These are phyloP conservation scores for Pistacia integerrima DNA, from an alignment of 345 rosid species.

Conservation along the genomic window DNA sequence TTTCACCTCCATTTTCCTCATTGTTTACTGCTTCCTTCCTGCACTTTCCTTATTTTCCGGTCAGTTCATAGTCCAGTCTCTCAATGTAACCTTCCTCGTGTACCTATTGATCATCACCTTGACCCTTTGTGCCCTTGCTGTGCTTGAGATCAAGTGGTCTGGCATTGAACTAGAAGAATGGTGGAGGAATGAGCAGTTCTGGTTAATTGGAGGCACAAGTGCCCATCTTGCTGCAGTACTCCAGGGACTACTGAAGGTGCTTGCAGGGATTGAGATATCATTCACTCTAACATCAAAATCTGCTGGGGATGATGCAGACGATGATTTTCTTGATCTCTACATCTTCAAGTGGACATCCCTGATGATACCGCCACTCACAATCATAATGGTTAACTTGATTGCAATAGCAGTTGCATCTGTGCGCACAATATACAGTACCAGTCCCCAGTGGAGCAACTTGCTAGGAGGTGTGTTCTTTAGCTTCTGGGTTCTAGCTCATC, in stretches of 20 bases:
- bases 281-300: conserved; percentile 77
- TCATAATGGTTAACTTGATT: conserved; percentile 73
- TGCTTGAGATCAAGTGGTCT: conserved; percentile 85
- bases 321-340: conserved; percentile 73
- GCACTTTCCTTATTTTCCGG: conserved; percentile 71
- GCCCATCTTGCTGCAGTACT: conserved; percentile 84
- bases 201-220: conserved; percentile 90
- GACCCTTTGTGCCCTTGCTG: conserved; percentile 61
- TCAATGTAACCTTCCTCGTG: conserved; percentile 51
- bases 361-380: conserved; percentile 77
- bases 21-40: conserved; percentile 87
- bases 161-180: conserved; percentile 75
- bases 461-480: conserved; percentile 83
- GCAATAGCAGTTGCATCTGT: conserved; percentile 63
- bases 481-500: conserved; percentile 78
- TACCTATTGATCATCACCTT: conserved; percentile 63
- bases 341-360: conserved; percentile 74
- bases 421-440: conserved; percentile 50
- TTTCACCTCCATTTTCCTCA: conserved; percentile 75
- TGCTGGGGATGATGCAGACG: conserved; percentile 57
- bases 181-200: conserved; percentile 96
- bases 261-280: conserved; percentile 82
- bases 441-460: conserved; percentile 63
- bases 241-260: conserved; percentile 76
- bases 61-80: conserved; percentile 63